These are phyloP conservation scores for Phytopythium chamaehyphon DNA, from an alignment of 352 stramenopile genomes.

Conservation along the genomic window DNA sequence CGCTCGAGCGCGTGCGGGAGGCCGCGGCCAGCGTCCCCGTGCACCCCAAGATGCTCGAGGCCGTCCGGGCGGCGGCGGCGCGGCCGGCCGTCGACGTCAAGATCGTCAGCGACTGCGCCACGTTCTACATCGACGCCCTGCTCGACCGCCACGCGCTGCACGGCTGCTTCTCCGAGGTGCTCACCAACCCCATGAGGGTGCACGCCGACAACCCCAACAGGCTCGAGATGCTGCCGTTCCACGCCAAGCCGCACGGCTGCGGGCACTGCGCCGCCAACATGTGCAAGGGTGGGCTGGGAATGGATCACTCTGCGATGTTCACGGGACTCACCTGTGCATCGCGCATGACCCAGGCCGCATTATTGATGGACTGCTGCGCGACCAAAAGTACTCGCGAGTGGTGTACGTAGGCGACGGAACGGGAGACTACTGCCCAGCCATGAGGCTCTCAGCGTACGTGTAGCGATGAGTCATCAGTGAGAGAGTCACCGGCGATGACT, in stretches of 20 bases:
- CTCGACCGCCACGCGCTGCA: conserved; percentile 23
- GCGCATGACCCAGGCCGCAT: conserved; percentile 17
- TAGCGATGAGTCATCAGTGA: too few relatives aligned
- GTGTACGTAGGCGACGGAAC: conserved; percentile 52
- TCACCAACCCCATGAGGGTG: conserved; percentile 29
- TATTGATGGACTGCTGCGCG: conserved; percentile 27
- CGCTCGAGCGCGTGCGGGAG: conserved; percentile 16
- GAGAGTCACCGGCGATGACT: too few relatives aligned
- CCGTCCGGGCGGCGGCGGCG: conserved; percentile 32
- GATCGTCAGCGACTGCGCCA: conserved; percentile 51
- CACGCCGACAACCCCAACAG: conserved; percentile 12
- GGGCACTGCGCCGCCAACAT: conserved; percentile 40
- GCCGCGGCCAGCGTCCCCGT: conserved; percentile 26
- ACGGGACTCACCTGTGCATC: background rate
- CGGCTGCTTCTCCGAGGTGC: conserved; percentile 26
- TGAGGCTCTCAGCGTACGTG: conserved; percentile 32
- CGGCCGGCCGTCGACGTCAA: conserved; percentile 23
- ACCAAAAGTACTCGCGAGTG: conserved; percentile 28
- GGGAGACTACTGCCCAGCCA: conserved; percentile 47
- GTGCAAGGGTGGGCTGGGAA: conserved; percentile 41
- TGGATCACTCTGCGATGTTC: background rate
- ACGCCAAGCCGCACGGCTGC: conserved; percentile 38
- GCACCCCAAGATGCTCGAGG: conserved; percentile 35
- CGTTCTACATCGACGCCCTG: conserved; percentile 43
- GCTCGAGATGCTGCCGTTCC: conserved; percentile 35